Conservation (phyloP, 306 rosid genomes). For the Spatholobus suberectus region DNA sequence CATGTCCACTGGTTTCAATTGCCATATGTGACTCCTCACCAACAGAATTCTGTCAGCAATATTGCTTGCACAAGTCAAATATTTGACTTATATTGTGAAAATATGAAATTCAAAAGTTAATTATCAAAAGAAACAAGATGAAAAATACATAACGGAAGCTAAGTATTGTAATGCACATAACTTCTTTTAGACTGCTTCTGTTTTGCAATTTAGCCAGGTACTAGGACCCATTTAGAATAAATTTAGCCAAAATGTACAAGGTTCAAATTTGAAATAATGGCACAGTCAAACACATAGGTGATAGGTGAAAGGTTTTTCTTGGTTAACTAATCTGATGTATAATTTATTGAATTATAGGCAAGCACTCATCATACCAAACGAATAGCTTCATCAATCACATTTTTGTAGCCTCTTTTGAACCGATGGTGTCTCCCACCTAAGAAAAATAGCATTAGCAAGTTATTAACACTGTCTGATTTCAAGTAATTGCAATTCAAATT, state of each 20-base stretch:
- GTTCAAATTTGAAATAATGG: conserved; percentile 31
- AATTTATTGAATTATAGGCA: conserved; percentile 30
- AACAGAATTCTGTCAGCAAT: conserved; percentile 70
- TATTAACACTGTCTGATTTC: neutral
- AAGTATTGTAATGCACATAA: conserved; percentile 2
- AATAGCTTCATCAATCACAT: conserved; percentile 96
- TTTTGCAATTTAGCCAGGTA: conserved; percentile 19
- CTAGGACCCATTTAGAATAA: neutral
- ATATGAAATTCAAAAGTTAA: conserved; percentile 10
- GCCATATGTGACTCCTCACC: conserved; percentile 97
- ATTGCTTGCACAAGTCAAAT: conserved; percentile 39
- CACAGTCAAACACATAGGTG: neutral
- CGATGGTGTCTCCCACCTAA: conserved; percentile 95
- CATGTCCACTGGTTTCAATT: conserved; percentile 98
- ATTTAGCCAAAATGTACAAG: conserved; percentile 2
- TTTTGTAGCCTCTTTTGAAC: conserved; percentile 97
- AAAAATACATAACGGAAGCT: conserved; percentile 12
- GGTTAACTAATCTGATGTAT: conserved; percentile 11
- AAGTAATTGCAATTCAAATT: conserved; percentile 13
- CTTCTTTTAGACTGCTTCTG: neutral
- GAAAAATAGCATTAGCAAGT: conserved; percentile 41
- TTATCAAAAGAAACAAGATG: neutral
- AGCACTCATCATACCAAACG: conserved; percentile 72
- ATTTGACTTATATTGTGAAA: conserved; percentile 13
- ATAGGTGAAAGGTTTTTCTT: neutral